These are phyloP conservation scores for Rhodotorula sp. DNA, from an alignment of 1,284 basidiomycete species.

Conservation along the genomic window DNA sequence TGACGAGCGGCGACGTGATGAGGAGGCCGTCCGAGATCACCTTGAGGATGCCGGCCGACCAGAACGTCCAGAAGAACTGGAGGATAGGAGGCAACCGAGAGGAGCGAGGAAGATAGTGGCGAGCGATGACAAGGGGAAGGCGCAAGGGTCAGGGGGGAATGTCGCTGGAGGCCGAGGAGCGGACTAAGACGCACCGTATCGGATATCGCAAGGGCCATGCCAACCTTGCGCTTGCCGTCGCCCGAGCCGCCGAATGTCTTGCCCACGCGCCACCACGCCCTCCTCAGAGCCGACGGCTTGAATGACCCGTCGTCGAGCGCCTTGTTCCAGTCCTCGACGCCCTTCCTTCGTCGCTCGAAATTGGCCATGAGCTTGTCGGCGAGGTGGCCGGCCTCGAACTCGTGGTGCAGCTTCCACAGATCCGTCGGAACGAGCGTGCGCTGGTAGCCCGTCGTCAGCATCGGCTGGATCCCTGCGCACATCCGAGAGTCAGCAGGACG, in stretches of 20 bases:
- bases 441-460: conserved; percentile 56
- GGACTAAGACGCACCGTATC: conserved; percentile 24
- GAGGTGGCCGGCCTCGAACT: conserved; percentile 59
- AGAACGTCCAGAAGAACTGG: conserved; percentile 73
- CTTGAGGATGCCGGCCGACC: conserved; percentile 76
- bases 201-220: conserved; percentile 30
- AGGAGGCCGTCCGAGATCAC: conserved; percentile 55
- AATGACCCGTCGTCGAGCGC: conserved; percentile 45
- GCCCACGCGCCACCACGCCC: conserved; percentile 36
- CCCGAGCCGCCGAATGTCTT: conserved; percentile 39
- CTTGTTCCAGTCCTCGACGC: conserved; percentile 51
- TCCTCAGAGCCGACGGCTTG: conserved; percentile 32
- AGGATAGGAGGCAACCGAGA: no score
- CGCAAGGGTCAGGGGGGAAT: conserved; percentile 60
- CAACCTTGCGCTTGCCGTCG: conserved; percentile 35
- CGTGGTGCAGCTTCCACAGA: conserved; percentile 57
- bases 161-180: conserved; percentile 71
- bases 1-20: conserved; percentile 52
- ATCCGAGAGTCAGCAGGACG: no score
- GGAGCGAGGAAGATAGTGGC: no score
- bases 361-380: conserved; percentile 53
- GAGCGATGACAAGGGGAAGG: conserved; percentile 55
- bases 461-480: conserved; percentile 26
- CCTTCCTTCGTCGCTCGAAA: conserved; percentile 45
- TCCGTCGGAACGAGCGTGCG: conserved; percentile 49